These are phyloP conservation scores for Exidia glandulosa DNA, from an alignment of 768 basidiomycete species.

Conservation along the genomic window DNA sequence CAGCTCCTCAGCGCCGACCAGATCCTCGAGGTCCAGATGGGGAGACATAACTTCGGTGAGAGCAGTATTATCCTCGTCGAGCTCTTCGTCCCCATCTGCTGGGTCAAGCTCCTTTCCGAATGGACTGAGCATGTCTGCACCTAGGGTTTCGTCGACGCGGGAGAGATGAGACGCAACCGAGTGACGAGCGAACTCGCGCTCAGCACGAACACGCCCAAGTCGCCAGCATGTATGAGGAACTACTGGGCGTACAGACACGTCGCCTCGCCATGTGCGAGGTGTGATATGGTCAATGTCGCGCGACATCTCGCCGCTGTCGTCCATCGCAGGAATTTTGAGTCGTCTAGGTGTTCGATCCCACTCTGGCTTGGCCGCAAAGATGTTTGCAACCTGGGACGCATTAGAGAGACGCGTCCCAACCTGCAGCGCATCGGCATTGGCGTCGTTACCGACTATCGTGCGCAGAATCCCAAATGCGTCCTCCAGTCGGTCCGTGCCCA, in stretches of 20 bases:
- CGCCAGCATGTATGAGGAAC: no score
- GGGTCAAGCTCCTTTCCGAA: no score
- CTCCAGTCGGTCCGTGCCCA: conserved; percentile 30
- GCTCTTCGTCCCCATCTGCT: no score
- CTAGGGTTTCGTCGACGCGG: no score
- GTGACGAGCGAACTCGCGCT: no score
- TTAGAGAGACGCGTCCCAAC: not conserved
- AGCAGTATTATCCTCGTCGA: no score
- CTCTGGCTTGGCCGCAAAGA: not conserved
- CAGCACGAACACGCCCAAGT: no score
- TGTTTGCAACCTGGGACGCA: not conserved
- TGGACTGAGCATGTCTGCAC: no score
- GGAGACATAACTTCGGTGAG: no score
- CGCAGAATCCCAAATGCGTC: conserved; percentile 1
- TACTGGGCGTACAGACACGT: not conserved
- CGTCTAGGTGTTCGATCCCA: not conserved
- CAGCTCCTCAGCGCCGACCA: no score
- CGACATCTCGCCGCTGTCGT: not conserved
- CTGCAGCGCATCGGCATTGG: not conserved
- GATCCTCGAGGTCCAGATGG: no score
- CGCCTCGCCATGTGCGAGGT: not conserved
- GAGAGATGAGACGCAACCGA: no score
- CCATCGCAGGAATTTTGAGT: not conserved
- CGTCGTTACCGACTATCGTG: not conserved
- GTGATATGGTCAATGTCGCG: not conserved